A percentile compares a stretch with the other conserved stretches of the same genome.
Evolutionary conservation across 2,329 filamentous ascomycete species (phyloP).

Genomic region (Curvularia spicifera): DNA sequence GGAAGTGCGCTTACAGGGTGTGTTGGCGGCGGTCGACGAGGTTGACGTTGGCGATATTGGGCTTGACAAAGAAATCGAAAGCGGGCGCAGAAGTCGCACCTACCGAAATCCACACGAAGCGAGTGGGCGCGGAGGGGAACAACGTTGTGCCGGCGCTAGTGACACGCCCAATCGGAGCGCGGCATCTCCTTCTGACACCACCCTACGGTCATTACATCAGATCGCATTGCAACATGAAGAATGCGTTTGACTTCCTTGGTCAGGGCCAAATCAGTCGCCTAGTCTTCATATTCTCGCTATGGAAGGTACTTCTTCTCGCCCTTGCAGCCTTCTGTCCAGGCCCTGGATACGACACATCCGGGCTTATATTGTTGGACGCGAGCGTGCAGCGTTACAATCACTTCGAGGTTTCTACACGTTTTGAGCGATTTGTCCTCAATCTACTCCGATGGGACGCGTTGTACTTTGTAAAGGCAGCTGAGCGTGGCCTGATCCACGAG

Average conservation of each 20-base stretch:
- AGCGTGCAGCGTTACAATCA: slow-evolving; percentile 28
- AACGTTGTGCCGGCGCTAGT: slow-evolving; percentile 26
- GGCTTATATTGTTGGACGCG: slow-evolving; percentile 56
- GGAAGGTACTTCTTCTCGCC: slow-evolving; percentile 72
- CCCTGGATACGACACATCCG: slow-evolving; percentile 80
- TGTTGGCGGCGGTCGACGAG: slow-evolving; percentile 45
- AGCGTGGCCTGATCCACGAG: slow-evolving; percentile 72
- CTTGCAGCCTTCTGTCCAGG: slow-evolving; percentile 65
- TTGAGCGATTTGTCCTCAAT: slow-evolving; percentile 57
- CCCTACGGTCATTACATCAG: slow-evolving; percentile 2
- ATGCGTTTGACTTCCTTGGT: not conserved
- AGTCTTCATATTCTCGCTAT: slow-evolving; percentile 60
- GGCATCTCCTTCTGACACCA: slow-evolving; percentile 3
- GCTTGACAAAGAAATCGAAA: slow-evolving; percentile 20
- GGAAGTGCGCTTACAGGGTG: slow-evolving; percentile 48
- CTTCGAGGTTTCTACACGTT: slow-evolving; percentile 23
- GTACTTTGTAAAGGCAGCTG: slow-evolving; percentile 71
- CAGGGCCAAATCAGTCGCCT: slow-evolving; percentile 16
- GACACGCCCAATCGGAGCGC: slow-evolving; percentile 21
- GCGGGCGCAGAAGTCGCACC: slow-evolving; percentile 24
- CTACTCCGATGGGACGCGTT: slow-evolving; percentile 82
- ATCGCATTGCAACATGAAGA: slow-evolving; percentile 4
- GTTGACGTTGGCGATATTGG: slow-evolving; percentile 38
- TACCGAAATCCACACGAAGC: slow-evolving; percentile 29
- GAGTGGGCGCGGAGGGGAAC: slow-evolving; percentile 20